Conservation (phyloP, 805 yeast species). For the Pichia californica region DNA sequence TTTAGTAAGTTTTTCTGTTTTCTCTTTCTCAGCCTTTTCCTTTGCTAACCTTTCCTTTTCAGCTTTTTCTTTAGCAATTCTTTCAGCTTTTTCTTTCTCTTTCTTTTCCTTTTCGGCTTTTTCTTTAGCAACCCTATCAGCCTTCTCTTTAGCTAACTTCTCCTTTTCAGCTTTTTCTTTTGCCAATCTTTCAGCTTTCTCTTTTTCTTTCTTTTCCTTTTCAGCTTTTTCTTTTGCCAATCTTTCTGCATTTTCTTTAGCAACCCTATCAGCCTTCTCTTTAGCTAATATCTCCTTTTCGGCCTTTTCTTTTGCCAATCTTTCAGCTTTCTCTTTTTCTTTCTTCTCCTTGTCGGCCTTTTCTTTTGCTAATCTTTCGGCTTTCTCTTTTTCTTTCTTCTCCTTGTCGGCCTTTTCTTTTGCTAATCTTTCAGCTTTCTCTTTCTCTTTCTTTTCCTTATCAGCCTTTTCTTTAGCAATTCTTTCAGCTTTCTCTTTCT, state of each 20-base stretch:
- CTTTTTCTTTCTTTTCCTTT: background rate
- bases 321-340: background rate
- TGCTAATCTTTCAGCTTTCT: background rate
- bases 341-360: too few species aligned
- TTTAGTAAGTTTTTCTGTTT: background rate
- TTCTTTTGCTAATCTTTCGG: background rate
- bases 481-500: background rate
- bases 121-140: background rate
- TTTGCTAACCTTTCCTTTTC: background rate
- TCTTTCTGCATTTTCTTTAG: background rate
- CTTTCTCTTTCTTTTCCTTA: background rate
- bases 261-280: background rate
- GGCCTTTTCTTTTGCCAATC: background rate
- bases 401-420: background rate
- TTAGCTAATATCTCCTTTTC: conserved; percentile 3
- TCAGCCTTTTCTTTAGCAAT: background rate
- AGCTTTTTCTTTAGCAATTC: background rate
- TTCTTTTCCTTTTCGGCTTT: background rate
- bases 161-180: background rate
- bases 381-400: background rate
- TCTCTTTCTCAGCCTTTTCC: conserved; percentile 1
- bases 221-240: background rate
- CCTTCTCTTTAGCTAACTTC: background rate
- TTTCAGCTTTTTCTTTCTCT: background rate
- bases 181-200: background rate